A percentile compares a stretch with the other conserved stretches of the same genome.
Conservation (phyloP, 768 basidiomycete genomes). For the Lactarius hatsudake region DNA sequence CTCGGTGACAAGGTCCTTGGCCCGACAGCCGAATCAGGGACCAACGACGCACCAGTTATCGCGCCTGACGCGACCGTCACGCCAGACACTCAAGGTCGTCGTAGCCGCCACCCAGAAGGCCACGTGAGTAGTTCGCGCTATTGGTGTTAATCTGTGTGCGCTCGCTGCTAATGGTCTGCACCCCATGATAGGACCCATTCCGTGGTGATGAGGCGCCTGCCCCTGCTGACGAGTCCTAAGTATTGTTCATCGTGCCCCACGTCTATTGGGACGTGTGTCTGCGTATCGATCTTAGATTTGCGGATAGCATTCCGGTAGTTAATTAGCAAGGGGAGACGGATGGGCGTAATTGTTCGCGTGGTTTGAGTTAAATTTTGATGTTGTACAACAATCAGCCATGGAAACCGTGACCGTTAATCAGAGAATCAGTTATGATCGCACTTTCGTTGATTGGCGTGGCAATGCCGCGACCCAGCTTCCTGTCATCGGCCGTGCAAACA, state of each 20-base stretch:
- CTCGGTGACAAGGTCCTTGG: conserved; percentile 12
- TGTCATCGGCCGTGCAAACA: background rate
- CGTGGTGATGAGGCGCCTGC: background rate
- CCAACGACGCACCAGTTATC: background rate
- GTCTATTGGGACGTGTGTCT: background rate
- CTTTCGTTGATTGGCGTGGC: background rate
- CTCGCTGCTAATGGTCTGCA: background rate
- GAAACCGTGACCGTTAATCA: background rate
- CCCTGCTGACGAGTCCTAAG: background rate
- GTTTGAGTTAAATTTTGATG: background rate
- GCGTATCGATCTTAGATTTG: background rate
- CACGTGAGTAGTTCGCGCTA: background rate
- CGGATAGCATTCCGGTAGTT: background rate
- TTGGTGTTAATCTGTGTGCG: background rate
- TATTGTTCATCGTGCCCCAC: background rate
- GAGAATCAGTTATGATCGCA: background rate
- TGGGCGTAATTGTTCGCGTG: background rate
- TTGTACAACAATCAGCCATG: background rate
- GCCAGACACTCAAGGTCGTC: conserved; percentile 4
- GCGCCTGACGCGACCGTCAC: conserved; percentile 1
- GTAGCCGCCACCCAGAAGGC: conserved; percentile 11
- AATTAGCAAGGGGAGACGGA: background rate
- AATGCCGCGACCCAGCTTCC: background rate
- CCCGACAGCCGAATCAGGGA: conserved; percentile 6
- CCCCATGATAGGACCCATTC: conserved; percentile 16